Percentiles rank a stretch among this genome's conserved stretches.
phyloP scores from a whole-genome alignment of 208 protist genomes.

The Acanthamoeba castellanii region DNA sequence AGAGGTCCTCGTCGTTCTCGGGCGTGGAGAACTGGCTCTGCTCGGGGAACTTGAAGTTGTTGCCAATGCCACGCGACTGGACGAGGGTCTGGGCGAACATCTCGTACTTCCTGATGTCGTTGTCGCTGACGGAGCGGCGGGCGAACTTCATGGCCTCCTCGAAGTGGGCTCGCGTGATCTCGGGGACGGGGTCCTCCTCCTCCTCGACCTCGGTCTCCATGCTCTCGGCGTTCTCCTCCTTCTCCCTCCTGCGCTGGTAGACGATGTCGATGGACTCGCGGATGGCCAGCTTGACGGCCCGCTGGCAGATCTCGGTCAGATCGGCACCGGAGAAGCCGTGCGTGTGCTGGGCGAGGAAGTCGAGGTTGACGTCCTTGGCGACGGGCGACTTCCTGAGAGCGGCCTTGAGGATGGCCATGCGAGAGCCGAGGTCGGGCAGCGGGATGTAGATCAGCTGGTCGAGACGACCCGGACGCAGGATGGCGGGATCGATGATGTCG shows the following conservation, averaged over 20 bases:
- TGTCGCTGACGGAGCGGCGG: slow-evolving; percentile 92
- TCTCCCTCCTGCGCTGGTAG: slow-evolving; percentile 81
- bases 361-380: slow-evolving; percentile 96
- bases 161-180: slow-evolving; percentile 92
- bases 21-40: slow-evolving; percentile 71
- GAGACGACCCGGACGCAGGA: slow-evolving; percentile 97
- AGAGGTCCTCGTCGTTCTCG: slow-evolving; percentile 84
- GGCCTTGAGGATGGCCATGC: slow-evolving; percentile 98
- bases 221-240: slow-evolving; percentile 77
- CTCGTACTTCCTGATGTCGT: slow-evolving; percentile 94
- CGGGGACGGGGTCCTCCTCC: slow-evolving; percentile 87
- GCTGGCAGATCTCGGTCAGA: slow-evolving; percentile 96
- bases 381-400: slow-evolving; percentile 98
- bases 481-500: slow-evolving; percentile 99
- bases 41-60: slow-evolving; percentile 89
- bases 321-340: slow-evolving; percentile 99
- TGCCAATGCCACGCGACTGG: slow-evolving; percentile 87
- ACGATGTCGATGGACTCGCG: slow-evolving; percentile 92
- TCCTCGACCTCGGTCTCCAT: slow-evolving; percentile 87
- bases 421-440: slow-evolving; percentile 97
- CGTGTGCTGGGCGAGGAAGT: slow-evolving; percentile 96
- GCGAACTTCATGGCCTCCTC: slow-evolving; percentile 91
- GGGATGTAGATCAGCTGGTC: slow-evolving; percentile 99
- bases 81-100: slow-evolving; percentile 93
- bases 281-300: slow-evolving; percentile 94